These are phyloP conservation scores for Eucalyptus curtisii DNA, from an alignment of 345 rosid species.

Conservation along the genomic window DNA sequence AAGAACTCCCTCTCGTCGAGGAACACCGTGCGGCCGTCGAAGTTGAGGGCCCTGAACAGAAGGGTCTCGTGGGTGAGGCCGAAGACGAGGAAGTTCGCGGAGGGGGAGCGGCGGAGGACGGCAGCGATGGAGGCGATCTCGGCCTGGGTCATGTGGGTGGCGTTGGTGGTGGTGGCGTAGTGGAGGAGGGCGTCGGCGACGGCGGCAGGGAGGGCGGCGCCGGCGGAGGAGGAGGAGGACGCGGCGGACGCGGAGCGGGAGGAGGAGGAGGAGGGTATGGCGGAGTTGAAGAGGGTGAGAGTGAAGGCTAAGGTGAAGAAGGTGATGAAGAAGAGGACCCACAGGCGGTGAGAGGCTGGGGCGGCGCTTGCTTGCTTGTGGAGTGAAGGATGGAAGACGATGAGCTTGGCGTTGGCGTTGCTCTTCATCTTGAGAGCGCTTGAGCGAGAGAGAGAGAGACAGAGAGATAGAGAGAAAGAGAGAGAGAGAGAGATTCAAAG, in stretches of 20 bases:
- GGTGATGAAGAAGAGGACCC: conserved; percentile 42
- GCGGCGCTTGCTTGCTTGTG: conserved; percentile 27
- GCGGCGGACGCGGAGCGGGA: conserved; percentile 12
- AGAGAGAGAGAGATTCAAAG: background rate
- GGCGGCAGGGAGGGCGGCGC: conserved; percentile 19
- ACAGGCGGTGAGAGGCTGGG: conserved; percentile 31
- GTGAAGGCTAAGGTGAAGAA: conserved; percentile 70
- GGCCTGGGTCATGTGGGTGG: conserved; percentile 39
- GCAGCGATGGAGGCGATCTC: conserved; percentile 57
- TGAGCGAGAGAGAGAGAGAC: background rate
- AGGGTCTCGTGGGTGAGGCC: conserved; percentile 81
- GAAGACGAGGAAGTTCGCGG: conserved; percentile 54
- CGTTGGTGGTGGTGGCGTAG: conserved; percentile 41
- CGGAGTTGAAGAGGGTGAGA: conserved; percentile 39
- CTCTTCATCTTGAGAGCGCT: background rate
- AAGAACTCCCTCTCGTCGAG: conserved; percentile 67
- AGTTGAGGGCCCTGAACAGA: conserved; percentile 69
- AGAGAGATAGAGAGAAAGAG: background rate
- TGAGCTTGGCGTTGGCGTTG: conserved; percentile 54
- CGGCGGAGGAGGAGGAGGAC: conserved; percentile 18
- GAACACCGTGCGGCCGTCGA: conserved; percentile 60
- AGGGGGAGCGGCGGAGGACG: conserved; percentile 25
- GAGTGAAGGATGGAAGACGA: conserved; percentile 60
- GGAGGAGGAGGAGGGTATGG: background rate
- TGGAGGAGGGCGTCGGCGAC: conserved; percentile 60